Conservation (phyloP, 371 early-diverging fungal species). For the Zopfochytrium polystomum region DNA sequence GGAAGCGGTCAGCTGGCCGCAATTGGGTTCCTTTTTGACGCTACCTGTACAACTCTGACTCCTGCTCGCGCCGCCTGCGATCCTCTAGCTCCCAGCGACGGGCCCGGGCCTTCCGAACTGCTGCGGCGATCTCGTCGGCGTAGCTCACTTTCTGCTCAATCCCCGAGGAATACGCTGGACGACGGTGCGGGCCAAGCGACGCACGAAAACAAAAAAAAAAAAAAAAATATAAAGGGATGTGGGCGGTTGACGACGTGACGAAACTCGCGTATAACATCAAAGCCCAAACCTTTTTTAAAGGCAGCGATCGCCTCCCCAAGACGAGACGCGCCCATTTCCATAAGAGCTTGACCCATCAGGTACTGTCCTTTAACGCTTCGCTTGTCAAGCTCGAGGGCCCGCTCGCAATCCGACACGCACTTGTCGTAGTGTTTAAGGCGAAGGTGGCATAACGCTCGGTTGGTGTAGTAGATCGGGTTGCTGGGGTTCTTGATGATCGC, state of each 20-base stretch:
- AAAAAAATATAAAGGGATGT: slow-evolving; percentile 3
- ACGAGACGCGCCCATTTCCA: slow-evolving; percentile 41
- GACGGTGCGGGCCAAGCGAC: too few species aligned
- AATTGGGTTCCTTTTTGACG: too few species aligned
- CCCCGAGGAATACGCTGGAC: slow-evolving; percentile 51
- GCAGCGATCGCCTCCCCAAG: slow-evolving; percentile 54
- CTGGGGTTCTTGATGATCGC: slow-evolving; percentile 71
- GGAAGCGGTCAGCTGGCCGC: not conserved
- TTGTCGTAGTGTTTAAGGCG: slow-evolving; percentile 59
- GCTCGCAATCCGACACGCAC: slow-evolving; percentile 64
- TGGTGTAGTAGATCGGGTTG: slow-evolving; percentile 70
- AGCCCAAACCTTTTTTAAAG: slow-evolving; percentile 51
- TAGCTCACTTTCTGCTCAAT: slow-evolving; percentile 58
- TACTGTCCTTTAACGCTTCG: slow-evolving; percentile 69
- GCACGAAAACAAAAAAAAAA: too few species aligned
- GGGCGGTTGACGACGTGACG: not conserved
- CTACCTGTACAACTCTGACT: slow-evolving; percentile 61
- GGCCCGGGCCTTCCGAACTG: slow-evolving; percentile 55
- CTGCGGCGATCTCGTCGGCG: slow-evolving; percentile 57
- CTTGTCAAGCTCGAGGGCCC: slow-evolving; percentile 68
- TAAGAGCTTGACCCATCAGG: slow-evolving; percentile 61
- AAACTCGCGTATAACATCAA: not conserved
- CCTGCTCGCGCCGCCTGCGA: slow-evolving; percentile 49
- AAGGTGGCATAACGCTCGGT: slow-evolving; percentile 72
- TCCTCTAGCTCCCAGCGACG: slow-evolving; percentile 63